Evolutionary conservation across 2,329 filamentous ascomycete species (phyloP).

Genomic region (Ophiostoma novo-ulmi): DNA sequence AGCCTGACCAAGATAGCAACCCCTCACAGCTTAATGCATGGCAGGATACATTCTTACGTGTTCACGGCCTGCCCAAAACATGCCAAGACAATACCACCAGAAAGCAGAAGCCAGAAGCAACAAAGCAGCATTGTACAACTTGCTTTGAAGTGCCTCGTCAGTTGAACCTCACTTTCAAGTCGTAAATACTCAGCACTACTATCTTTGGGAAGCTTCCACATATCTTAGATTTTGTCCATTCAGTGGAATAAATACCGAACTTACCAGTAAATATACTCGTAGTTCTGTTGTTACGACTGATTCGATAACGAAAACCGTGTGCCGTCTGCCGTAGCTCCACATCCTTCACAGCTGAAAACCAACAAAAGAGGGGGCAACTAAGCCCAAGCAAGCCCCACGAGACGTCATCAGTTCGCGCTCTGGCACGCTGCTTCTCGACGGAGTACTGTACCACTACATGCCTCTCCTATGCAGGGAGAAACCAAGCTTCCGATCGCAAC

Average conservation of each 20-base stretch:
- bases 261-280: not conserved
- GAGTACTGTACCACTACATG: not conserved
- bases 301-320: not conserved
- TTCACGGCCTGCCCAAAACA: not conserved
- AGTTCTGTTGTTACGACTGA: not conserved
- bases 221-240: not conserved
- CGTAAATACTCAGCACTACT: not conserved
- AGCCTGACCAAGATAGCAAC: not conserved
- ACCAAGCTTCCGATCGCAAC: not conserved
- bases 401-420: slow-evolving; percentile 8
- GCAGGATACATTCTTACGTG: not conserved
- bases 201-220: not conserved
- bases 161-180: not conserved
- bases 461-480: not conserved
- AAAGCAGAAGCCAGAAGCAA: not conserved
- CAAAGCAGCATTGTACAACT: not conserved
- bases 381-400: slow-evolving; percentile 1
- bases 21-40: not conserved
- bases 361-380: slow-evolving; percentile 13
- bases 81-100: not conserved
- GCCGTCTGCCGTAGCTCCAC: slow-evolving; percentile 5
- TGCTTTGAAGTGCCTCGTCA: too few species aligned
- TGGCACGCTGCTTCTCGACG: not conserved
- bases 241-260: slow-evolving; percentile 1
- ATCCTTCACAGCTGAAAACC: slow-evolving; percentile 2